These are phyloP conservation scores for Novymonas esmeraldas DNA, from an alignment of 208 protist species.

Conservation along the genomic window DNA sequence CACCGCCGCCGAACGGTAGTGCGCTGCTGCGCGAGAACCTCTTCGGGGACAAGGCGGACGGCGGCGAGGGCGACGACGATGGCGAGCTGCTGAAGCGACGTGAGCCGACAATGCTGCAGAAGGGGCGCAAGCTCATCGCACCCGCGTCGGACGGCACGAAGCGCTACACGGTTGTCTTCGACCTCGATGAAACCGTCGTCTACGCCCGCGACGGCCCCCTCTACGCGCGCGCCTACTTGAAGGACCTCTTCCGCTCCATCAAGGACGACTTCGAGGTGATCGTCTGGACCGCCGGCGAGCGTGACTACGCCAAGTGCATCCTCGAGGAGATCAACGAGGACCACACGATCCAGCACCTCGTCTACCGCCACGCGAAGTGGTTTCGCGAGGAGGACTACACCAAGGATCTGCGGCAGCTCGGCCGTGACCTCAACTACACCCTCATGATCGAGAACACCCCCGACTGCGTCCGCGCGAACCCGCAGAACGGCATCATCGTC, in stretches of 20 bases:
- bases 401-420: constrained; percentile 83
- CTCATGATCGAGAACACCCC: constrained; percentile 91
- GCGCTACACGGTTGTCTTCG: constrained; percentile 88
- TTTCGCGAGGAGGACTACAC: constrained; percentile 81
- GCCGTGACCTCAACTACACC: constrained; percentile 75
- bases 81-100: constrained; percentile 74
- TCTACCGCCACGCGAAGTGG: constrained; percentile 85
- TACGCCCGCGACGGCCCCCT: constrained; percentile 89
- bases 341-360: constrained; percentile 78
- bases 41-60: constrained; percentile 54
- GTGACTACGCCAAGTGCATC: constrained; percentile 89
- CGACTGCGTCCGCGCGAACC: constrained; percentile 82
- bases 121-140: constrained; percentile 60
- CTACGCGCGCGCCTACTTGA: constrained; percentile 80
- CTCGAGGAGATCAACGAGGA: constrained; percentile 88
- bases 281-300: constrained; percentile 91
- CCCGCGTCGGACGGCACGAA: constrained; percentile 38
- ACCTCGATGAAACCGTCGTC: constrained; percentile 93
- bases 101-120: constrained; percentile 72
- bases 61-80: constrained; percentile 23
- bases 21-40: constrained; percentile 78
- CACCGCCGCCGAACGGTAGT: constrained; percentile 70
- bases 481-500: constrained; percentile 86
- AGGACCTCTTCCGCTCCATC: constrained; percentile 75
- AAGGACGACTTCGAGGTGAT: constrained; percentile 88